These are phyloP conservation scores for Trichophyton equinum DNA, from an alignment of 2,329 filamentous ascomycete species.

Conservation along the genomic window DNA sequence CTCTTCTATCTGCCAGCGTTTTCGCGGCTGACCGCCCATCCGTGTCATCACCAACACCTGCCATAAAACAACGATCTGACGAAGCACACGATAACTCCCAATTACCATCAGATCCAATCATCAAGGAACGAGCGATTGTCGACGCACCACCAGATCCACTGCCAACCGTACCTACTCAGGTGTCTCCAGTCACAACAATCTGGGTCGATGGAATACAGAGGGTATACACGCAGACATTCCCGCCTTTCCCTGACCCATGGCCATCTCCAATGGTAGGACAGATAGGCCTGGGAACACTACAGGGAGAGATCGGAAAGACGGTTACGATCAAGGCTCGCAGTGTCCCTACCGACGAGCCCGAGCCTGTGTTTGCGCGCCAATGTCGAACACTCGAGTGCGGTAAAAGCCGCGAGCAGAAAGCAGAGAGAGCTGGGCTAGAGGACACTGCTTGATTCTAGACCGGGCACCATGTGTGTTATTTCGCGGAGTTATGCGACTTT, in stretches of 20 bases:
- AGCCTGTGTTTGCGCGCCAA: neutral
- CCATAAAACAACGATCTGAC: neutral
- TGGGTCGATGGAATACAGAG: constrained; percentile 13
- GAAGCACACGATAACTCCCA: neutral
- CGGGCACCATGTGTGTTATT: neutral
- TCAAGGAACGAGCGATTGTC: constrained; percentile 18
- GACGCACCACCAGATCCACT: constrained; percentile 17
- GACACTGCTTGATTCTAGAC: neutral
- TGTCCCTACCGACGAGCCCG: neutral
- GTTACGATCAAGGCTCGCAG: constrained; percentile 15
- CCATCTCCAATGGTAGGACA: constrained; percentile 17
- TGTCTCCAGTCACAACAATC: constrained; percentile 20
- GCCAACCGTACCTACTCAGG: constrained; percentile 18
- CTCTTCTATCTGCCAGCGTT: neutral
- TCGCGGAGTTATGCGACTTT: neutral
- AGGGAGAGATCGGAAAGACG: constrained; percentile 13
- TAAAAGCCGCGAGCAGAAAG: neutral
- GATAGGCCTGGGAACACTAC: constrained; percentile 23
- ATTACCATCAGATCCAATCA: neutral
- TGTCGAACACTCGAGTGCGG: constrained; percentile 3
- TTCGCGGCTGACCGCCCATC: neutral
- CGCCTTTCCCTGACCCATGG: constrained; percentile 22
- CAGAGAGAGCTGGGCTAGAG: neutral
- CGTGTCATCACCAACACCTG: neutral
- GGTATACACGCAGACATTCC: constrained; percentile 20